A percentile compares a stretch with the other conserved stretches of the same genome.
phyloP scores from a whole-genome alignment of 352 stramenopile genomes.

The Bremia lactucae region DNA sequence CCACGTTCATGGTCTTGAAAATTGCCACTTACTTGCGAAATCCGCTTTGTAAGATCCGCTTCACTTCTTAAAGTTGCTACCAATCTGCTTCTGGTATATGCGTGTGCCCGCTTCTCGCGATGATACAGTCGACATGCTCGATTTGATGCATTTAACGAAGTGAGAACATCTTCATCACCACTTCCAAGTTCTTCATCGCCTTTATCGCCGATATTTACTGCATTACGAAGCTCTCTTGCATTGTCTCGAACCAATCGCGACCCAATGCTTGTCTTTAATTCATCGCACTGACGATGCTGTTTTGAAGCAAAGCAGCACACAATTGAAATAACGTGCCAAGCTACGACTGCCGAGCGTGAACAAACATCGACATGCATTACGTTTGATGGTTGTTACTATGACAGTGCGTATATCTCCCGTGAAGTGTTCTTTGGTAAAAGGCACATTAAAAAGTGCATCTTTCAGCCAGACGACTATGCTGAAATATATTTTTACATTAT shows the following conservation, averaged over 20 bases:
- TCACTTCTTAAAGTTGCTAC: conserved; percentile 15
- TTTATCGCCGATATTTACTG: neutral
- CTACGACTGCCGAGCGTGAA: conserved; percentile 5
- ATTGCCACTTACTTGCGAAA: conserved; percentile 10
- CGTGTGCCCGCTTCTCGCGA: conserved; percentile 23
- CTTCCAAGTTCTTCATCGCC: conserved; percentile 15
- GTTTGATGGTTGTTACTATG: neutral
- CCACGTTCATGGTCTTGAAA: conserved; percentile 11
- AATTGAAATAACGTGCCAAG: conserved; percentile 7
- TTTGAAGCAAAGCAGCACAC: conserved; percentile 10
- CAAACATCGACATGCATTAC: conserved; percentile 4
- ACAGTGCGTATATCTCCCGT: too few species aligned
- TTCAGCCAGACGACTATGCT: too few species aligned
- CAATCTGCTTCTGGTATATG: conserved; percentile 23
- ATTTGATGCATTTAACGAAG: conserved; percentile 19
- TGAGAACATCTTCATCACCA: conserved; percentile 23
- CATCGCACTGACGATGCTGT: conserved; percentile 9
- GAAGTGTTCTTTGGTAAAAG: too few species aligned
- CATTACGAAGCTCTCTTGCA: conserved; percentile 5
- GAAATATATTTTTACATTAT: too few species aligned
- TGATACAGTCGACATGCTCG: conserved; percentile 19
- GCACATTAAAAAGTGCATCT: too few species aligned
- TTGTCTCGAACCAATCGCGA: conserved; percentile 5
- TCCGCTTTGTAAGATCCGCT: conserved; percentile 9
- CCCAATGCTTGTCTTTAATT: conserved; percentile 12